Evolutionary conservation across 768 basidiomycete genomes (phyloP).

Genomic region (Leccinum longicurvipes): DNA sequence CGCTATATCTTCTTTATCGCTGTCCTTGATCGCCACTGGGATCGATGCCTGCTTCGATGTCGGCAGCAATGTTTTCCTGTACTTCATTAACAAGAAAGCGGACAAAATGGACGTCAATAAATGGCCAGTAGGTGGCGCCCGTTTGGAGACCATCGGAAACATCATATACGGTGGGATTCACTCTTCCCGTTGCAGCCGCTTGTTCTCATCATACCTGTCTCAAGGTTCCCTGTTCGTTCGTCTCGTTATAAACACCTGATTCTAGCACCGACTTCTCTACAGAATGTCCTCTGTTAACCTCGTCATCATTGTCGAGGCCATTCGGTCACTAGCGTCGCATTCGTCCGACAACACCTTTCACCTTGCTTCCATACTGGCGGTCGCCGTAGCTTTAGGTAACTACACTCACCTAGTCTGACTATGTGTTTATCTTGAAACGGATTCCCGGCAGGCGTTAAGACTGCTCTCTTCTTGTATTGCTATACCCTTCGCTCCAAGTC

Average conservation of each 20-base stretch:
- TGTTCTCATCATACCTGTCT: slow-evolving; percentile 3
- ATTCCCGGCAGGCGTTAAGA: slow-evolving; percentile 64
- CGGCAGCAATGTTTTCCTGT: slow-evolving; percentile 79
- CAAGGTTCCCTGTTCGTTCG: slow-evolving; percentile 46
- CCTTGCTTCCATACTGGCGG: slow-evolving; percentile 78
- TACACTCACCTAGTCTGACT: neutral
- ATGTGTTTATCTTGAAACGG: neutral
- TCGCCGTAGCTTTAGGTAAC: slow-evolving; percentile 72
- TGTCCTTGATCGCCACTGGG: slow-evolving; percentile 85
- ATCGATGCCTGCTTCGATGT: slow-evolving; percentile 88
- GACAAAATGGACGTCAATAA: slow-evolving; percentile 69
- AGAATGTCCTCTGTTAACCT: slow-evolving; percentile 93
- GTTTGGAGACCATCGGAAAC: slow-evolving; percentile 87
- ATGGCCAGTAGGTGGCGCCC: slow-evolving; percentile 91
- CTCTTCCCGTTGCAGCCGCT: neutral
- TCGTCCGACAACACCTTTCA: slow-evolving; percentile 61
- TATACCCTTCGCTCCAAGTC: slow-evolving; percentile 72
- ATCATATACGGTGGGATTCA: slow-evolving; percentile 65
- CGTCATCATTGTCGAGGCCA: slow-evolving; percentile 85
- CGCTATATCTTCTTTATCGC: slow-evolving; percentile 76
- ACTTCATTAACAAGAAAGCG: slow-evolving; percentile 75
- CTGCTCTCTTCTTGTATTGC: slow-evolving; percentile 85
- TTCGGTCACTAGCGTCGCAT: slow-evolving; percentile 64
- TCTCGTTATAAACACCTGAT: neutral
- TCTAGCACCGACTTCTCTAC: slow-evolving; percentile 3